phyloP scores from a whole-genome alignment of 768 basidiomycete species.

The Tylopilus balloui region DNA sequence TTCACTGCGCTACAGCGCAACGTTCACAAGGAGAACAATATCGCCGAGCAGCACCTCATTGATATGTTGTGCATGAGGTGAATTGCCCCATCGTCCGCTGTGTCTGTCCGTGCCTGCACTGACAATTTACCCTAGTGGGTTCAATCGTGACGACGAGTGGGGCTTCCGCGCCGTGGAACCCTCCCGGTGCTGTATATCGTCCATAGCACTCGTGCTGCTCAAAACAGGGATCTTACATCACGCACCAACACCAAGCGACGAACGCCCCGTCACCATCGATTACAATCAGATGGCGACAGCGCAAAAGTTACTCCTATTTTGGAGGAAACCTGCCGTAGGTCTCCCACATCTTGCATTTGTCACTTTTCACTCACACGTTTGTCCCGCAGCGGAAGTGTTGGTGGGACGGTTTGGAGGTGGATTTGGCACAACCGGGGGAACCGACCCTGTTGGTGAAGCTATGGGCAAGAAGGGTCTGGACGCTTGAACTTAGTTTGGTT shows the following conservation, averaged over 20 bases:
- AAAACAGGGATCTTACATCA: conserved; percentile 94
- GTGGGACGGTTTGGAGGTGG: conserved; percentile 97
- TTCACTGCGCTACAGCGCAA: conserved; percentile 98
- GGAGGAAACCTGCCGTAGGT: conserved; percentile 98
- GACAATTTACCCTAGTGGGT: conserved; percentile 52
- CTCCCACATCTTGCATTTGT: not conserved
- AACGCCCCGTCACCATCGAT: conserved; percentile 78
- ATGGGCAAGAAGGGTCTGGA: conserved; percentile 98
- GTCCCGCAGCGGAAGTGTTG: conserved; percentile 88
- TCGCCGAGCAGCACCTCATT: conserved; percentile 98
- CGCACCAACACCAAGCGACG: conserved; percentile 45
- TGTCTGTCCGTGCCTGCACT: conserved; percentile 4
- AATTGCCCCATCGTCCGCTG: conserved; percentile 9
- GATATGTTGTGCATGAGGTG: conserved; percentile 99
- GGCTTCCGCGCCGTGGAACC: conserved; percentile 96
- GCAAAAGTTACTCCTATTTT: conserved; percentile 94
- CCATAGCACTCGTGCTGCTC: conserved; percentile 93
- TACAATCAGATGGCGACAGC: conserved; percentile 94
- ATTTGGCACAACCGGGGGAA: conserved; percentile 58
- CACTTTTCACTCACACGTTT: not conserved
- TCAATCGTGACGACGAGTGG: conserved; percentile 97
- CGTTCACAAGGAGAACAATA: conserved; percentile 98
- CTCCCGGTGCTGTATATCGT: conserved; percentile 94
- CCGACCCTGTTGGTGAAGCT: conserved; percentile 68
- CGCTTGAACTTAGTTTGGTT: conserved; percentile 92